phyloP scores from a whole-genome alignment of 2,329 filamentous ascomycete species.

The Colletotrichum sp. region DNA sequence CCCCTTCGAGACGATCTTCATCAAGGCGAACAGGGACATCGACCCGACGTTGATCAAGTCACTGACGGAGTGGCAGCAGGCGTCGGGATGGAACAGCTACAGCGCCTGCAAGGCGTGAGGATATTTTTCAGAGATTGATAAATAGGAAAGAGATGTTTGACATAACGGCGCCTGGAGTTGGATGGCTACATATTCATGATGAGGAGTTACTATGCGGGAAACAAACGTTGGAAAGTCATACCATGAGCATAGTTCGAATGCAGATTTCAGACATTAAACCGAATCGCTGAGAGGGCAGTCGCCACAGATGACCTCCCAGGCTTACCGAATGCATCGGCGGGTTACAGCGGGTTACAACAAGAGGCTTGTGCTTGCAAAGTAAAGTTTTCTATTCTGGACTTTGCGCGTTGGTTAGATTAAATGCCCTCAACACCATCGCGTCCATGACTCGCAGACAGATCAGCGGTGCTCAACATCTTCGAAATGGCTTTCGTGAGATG shows the following conservation, averaged over 20 bases:
- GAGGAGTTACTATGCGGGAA: neutral
- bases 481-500: neutral
- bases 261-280: neutral
- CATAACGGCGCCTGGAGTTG: neutral
- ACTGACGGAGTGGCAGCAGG: constrained; percentile 36
- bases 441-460: neutral
- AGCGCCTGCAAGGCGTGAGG: constrained; percentile 20
- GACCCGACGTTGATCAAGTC: constrained; percentile 29
- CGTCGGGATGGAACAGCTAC: constrained; percentile 28
- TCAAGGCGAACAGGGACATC: constrained; percentile 36
- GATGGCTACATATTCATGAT: neutral
- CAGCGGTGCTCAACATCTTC: neutral
- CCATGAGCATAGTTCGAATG: neutral
- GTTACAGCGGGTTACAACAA: neutral
- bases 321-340: neutral
- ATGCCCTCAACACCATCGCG: neutral
- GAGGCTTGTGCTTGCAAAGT: neutral
- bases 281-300: neutral
- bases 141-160: neutral
- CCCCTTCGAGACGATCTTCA: constrained; percentile 43
- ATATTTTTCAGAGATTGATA: neutral
- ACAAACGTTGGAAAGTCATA: neutral
- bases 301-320: neutral
- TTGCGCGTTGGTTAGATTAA: neutral
- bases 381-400: neutral